phyloP scores from a whole-genome alignment of 345 rosid genomes.

The Brassica nigra region DNA sequence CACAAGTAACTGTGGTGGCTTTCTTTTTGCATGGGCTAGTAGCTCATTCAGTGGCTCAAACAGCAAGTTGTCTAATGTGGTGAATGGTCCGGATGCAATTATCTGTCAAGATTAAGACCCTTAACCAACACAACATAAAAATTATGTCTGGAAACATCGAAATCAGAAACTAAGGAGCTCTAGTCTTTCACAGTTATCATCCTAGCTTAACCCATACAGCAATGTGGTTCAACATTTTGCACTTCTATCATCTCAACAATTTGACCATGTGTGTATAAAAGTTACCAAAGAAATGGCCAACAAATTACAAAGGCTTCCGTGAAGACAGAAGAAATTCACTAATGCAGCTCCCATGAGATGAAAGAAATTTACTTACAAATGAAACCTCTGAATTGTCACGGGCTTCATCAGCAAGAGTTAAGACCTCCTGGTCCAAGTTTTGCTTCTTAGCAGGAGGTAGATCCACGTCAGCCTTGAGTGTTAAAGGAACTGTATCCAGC shows the following conservation, averaged over 20 bases:
- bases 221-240: too few species aligned
- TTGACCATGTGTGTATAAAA: too few species aligned
- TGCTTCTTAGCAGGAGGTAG: constrained; percentile 76
- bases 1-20: constrained; percentile 75
- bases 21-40: constrained; percentile 79
- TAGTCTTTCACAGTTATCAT: too few species aligned
- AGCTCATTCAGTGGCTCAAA: constrained; percentile 91
- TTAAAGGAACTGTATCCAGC: constrained; percentile 63
- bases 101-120: constrained; percentile 48
- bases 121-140: not conserved
- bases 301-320: not conserved
- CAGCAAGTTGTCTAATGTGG: constrained; percentile 74
- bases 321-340: not conserved
- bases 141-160: too few species aligned
- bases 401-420: constrained; percentile 41
- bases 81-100: constrained; percentile 91
- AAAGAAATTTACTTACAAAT: constrained; percentile 51
- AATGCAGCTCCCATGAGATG: constrained; percentile 13
- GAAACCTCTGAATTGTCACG: constrained; percentile 49
- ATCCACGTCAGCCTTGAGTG: constrained; percentile 41
- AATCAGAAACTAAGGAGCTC: too few species aligned
- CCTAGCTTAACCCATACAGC: too few species aligned
- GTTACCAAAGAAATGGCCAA: too few species aligned
- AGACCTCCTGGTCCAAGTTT: constrained; percentile 60
- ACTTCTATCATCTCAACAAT: too few species aligned